Base-by-base conservation (phyloP, 2,329 filamentous ascomycete genomes). In the Cercospora beticola region DNA sequence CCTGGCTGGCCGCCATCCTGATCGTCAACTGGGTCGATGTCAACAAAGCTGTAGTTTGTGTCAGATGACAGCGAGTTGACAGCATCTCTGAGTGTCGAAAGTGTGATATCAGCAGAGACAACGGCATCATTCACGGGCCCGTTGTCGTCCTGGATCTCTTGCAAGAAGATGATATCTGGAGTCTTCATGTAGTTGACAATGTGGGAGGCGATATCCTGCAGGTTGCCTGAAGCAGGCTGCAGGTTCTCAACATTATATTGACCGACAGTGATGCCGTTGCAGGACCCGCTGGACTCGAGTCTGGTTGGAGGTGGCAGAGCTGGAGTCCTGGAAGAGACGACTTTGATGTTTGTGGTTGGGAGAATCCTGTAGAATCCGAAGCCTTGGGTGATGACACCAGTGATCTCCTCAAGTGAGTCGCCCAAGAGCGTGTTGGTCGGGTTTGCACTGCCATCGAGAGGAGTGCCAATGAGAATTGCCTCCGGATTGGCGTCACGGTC, bases 191-290 rank as follows among this genome's bases (percentile, higher is more conserved):
- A 88, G 71, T 86, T 80, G 63, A 88, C 87, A 70, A 92, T 90
- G 74, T 92, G 88, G 8, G 82, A 79, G 1, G 89, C 87, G n/a
- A 92, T 83, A 12, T 78, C 79, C n/a, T 83, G 79, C 26, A 91
- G 80, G 71, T 88, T 86, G 1, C 82, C 72, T 0, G 86, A 87
- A 36, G 80, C 82, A 0, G 89, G 86, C 7, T 83, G 80, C 16
- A 92, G 82, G 78, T 92, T 92, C 78, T 91, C 88, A 33, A 91
- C 84, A 77, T 92, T 92, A 83, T 92, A 92, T 69, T 85, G 84
- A 61, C 86, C 89, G 26, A 91, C 78, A 1, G 89, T 90, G 68
- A 92, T 79, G 52, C 85, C 87, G 2, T 81, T 81, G 80, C 90
- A 92, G 67, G 81, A 82, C 1, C 86, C 85, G 28, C 80, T 82